Base-by-base conservation (phyloP, 2,329 filamentous ascomycete species). In the Exophiala phaeomuriformis region DNA sequence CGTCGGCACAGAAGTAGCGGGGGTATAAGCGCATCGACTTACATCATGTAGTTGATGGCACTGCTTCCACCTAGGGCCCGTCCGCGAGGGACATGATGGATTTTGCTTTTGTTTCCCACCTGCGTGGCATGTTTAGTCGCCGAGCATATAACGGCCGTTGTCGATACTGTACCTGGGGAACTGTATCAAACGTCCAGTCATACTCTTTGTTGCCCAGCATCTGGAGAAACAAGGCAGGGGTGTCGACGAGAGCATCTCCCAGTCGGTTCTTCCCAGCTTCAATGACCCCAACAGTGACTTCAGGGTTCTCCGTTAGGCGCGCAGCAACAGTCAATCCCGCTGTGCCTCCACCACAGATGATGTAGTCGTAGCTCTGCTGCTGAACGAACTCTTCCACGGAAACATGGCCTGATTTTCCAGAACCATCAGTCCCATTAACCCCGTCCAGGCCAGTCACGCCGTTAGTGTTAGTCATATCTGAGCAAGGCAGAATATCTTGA, bases 261-360 rank as follows among this genome's bases (percentile, higher is more conserved):
- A 65, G 51, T 6, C 59, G 59, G 9, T 63, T 64, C 27, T 62
- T 62, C 31, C 74, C 74, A 27, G 73, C 74, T 62, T 77, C 74
- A 19, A 77, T 64, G 0, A 76, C 71, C 5, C 69, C 70, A n/a
- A 80, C 68, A 3, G 64, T 64, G 53, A 74, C 53, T 33, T 66
- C 49, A 40, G 70, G 56, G 48, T 74, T 63, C 53, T 77, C 73
- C 1, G 73, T 72, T 2, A 82, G 67, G 0, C 75, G 71, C 5
- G 73, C 66, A 6, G 75, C 76, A 5, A 81, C 66, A 1, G 71
- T 71, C n/a, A 81, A 67, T 10, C 78, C 78, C 9, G 77, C 76
- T 4, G 76, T 79, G 4, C 78, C 78, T 35, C 78, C 78, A 32
- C 79, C 78, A 27, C 80, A 65, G 52, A 81, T 63, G 37, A 80